Conservation (phyloP, 2,329 filamentous ascomycete species). For the Fusarium robinianum region DNA sequence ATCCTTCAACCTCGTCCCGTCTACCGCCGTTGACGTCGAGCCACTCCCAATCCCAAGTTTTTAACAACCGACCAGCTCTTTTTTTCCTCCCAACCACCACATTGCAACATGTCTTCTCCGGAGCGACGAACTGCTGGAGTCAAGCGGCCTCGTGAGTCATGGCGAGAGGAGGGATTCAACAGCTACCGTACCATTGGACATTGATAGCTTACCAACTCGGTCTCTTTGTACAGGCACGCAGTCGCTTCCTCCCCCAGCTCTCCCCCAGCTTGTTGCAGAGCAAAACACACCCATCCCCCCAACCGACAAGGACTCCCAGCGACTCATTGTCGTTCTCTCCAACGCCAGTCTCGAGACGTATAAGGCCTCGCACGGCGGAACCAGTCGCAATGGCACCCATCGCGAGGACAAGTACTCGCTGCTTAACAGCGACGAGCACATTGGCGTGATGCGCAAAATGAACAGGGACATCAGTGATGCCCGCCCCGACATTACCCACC, state of each 20-base stretch:
- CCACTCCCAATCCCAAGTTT: too few species aligned
- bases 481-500: constrained; percentile 95
- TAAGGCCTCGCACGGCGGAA: constrained; percentile 79
- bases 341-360: constrained; percentile 98
- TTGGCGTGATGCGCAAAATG: constrained; percentile 99
- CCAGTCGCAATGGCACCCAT: constrained; percentile 63
- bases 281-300: constrained; percentile 83
- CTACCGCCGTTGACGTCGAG: constrained; percentile 5
- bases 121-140: constrained; percentile 47
- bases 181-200: constrained; percentile 2
- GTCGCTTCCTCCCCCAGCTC: constrained; percentile 86
- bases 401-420: constrained; percentile 96
- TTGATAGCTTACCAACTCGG: constrained; percentile 24
- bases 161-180: too few species aligned
- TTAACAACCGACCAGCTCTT: constrained; percentile 16
- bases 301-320: constrained; percentile 86
- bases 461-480: constrained; percentile 98
- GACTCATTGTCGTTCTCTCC: constrained; percentile 93
- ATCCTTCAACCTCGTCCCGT: neutral
- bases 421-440: constrained; percentile 98
- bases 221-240: constrained; percentile 79
- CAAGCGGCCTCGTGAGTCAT: constrained; percentile 52
- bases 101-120: constrained; percentile 46
- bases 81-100: constrained; percentile 12
- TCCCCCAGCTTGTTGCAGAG: constrained; percentile 91